A percentile compares a stretch with the other conserved stretches of the same genome.
These are phyloP conservation scores for Neobulgaria alba DNA, from an alignment of 2,329 filamentous ascomycete genomes.

Conservation along the genomic window DNA sequence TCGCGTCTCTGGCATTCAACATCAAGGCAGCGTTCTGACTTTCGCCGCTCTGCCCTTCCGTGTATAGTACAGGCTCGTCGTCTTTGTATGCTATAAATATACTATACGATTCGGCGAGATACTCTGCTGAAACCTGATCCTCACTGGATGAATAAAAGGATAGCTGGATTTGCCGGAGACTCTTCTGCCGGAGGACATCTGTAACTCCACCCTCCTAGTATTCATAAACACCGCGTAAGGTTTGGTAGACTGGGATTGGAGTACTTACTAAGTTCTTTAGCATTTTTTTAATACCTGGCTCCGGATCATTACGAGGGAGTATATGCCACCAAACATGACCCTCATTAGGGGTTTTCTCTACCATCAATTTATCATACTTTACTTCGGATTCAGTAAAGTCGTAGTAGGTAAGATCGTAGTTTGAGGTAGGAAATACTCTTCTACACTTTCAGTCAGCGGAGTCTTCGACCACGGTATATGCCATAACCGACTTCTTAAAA, in stretches of 20 bases:
- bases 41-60: no score
- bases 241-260: no score
- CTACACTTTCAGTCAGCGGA: conserved; percentile 2
- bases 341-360: conserved; percentile 2
- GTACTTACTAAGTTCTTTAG: conserved; percentile 22
- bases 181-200: conserved; percentile 17
- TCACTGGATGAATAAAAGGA: conserved; percentile 15
- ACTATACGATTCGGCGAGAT: conserved; percentile 21
- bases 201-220: conserved; percentile 19
- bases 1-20: no score
- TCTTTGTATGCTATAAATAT: conserved; percentile 17
- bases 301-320: conserved; percentile 9
- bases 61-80: conserved; percentile 1
- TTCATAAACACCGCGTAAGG: conserved; percentile 3
- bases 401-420: conserved; percentile 7
- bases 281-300: conserved; percentile 18
- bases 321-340: no score
- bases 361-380: conserved; percentile 16
- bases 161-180: conserved; percentile 20
- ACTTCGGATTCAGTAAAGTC: conserved; percentile 16
- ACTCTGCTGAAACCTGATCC: conserved; percentile 5
- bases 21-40: no score
- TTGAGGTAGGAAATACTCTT: conserved; percentile 8
- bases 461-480: not conserved
- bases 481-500: not conserved